Base-by-base conservation (phyloP, 2,329 filamentous ascomycete genomes). In the Colletotrichum kahawae region DNA sequence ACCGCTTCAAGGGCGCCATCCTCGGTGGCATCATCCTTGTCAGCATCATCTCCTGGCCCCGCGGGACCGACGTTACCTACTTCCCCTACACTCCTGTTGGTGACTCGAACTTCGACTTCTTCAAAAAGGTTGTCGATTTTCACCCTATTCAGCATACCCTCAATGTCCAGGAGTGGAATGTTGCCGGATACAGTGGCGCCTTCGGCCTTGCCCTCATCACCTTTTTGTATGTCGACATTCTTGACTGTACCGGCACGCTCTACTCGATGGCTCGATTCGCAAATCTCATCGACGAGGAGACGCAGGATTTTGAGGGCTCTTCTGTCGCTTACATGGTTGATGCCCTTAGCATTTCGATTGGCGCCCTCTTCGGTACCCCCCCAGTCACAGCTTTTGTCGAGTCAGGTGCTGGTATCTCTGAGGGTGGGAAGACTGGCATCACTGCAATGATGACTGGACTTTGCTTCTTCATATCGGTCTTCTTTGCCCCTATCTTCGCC, bases 181-280 rank as follows among this genome's bases (percentile, higher is more conserved):
- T 97, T 29, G 85, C 88, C 9, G 87, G 87, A 6, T 92, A 95
- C 72, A 92, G 93, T 13, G 91, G 91, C 5, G 93, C 97, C 80
- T 97, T 97, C 80, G 94, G 93, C 33, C 88, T 97, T 65, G 95
- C 95, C 1, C 92, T 97, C 77, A 93, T 97, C 83, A 97, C 95
- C 4, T 97, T 98, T 85, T 88, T 97, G 27, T 97, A 98, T 80
- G 95, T 97, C 78, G 95, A 98, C 80, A 96, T 98, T 76, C 91
- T 98, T 59, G 95, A 97, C 83, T 93, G 92, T 78, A 98, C 95
- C 0, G 95, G 95, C 79, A 97, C 95, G 1, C 87, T 97, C 74
- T 98, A 97, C 85, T 94, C 94, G 24, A 97, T 98, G 95, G 95
- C 95, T 21, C 92, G 93, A 34, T 97, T 96, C 83, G 93, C 93